A percentile compares a stretch with the other conserved stretches of the same genome.
phyloP scores from a whole-genome alignment of 2,329 filamentous ascomycete species.

The Monilinia fructicola region DNA sequence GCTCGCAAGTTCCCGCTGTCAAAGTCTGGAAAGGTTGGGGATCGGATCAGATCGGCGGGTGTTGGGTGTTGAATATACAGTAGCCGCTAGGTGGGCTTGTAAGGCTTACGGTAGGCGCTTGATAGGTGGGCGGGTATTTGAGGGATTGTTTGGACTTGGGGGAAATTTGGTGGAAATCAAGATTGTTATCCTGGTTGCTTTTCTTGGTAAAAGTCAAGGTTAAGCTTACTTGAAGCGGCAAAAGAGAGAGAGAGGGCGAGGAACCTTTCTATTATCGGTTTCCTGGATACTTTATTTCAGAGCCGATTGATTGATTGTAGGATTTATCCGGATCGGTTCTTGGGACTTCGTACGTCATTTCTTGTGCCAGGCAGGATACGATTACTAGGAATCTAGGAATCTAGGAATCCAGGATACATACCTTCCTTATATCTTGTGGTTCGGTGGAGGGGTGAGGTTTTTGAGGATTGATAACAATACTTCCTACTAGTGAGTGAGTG shows the following conservation, averaged over 20 bases:
- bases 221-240: too few relatives aligned
- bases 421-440: not conserved
- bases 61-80: not conserved
- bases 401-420: too few relatives aligned
- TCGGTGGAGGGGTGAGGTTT: not conserved
- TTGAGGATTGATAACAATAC: not conserved
- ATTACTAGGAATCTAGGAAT: too few relatives aligned
- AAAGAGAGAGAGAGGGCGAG: too few relatives aligned
- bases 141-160: too few relatives aligned
- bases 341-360: slow-evolving; percentile 6
- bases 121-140: too few relatives aligned
- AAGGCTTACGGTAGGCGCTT: not conserved
- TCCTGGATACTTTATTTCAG: too few relatives aligned
- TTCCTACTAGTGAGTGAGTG: not conserved
- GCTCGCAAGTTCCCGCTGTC: too few relatives aligned
- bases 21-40: too few relatives aligned
- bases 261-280: too few relatives aligned
- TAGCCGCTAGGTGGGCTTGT: not conserved
- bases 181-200: slow-evolving; percentile 6
- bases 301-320: too few relatives aligned
- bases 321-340: not conserved
- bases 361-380: not conserved
- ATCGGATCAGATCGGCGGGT: not conserved
- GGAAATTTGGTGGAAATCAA: not conserved
- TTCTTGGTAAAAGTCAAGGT: too few relatives aligned